Evolutionary conservation across 306 rosid species (phyloP).

Genomic region (Quercus engelmannii): DNA sequence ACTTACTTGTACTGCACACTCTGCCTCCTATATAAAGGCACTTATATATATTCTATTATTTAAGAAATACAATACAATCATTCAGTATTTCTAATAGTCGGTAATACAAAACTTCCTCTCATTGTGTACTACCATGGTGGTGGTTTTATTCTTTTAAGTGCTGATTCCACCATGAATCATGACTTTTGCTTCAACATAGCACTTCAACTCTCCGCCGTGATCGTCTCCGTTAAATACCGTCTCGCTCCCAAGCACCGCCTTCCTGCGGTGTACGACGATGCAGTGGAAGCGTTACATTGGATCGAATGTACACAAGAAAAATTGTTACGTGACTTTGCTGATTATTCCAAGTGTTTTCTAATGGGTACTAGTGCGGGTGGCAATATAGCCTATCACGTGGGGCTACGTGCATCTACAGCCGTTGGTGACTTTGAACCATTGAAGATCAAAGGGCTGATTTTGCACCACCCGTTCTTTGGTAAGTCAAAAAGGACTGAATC

Average conservation of each 20-base stretch:
- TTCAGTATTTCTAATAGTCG: too few species aligned
- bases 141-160: conserved; percentile 36
- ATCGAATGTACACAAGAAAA: conserved; percentile 15
- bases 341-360: conserved; percentile 21
- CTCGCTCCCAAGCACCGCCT: conserved; percentile 36
- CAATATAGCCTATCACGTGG: conserved; percentile 30
- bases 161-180: conserved; percentile 24
- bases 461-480: conserved; percentile 49
- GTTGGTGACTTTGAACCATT: conserved; percentile 9
- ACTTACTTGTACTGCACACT: too few species aligned
- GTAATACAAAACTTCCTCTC: conserved; percentile 26
- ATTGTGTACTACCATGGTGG: conserved; percentile 47
- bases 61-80: too few species aligned
- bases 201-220: conserved; percentile 5
- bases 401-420: conserved; percentile 12
- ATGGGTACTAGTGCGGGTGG: conserved; percentile 49
- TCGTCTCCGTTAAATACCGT: conserved; percentile 35
- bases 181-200: conserved; percentile 34
- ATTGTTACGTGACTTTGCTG: conserved; percentile 27
- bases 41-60: too few species aligned
- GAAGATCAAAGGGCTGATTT: conserved; percentile 37
- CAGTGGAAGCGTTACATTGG: conserved; percentile 35
- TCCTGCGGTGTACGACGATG: conserved; percentile 41
- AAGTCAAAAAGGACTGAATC: conserved; percentile 38
- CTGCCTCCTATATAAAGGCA: too few species aligned